These are phyloP conservation scores for Botrytis fabae DNA, from an alignment of 2,329 filamentous ascomycete species.

Conservation along the genomic window DNA sequence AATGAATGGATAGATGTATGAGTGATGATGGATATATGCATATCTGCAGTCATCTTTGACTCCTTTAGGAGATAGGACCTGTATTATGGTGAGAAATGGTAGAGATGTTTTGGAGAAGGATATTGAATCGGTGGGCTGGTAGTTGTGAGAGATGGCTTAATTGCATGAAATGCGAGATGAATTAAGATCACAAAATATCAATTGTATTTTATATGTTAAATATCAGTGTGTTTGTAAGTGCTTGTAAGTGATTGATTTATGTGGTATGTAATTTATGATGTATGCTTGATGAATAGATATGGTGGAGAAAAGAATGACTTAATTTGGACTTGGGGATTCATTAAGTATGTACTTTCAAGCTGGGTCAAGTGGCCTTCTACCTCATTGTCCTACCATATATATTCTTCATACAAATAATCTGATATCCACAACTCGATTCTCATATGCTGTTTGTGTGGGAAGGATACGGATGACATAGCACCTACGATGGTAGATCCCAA, in stretches of 20 bases:
- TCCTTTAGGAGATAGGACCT: not conserved
- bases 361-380: not conserved
- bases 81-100: no score
- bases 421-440: not conserved
- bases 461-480: no score
- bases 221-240: not conserved
- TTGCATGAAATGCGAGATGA: not conserved
- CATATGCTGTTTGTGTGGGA: not conserved
- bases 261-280: not conserved
- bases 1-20: not conserved
- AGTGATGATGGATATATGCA: not conserved
- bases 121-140: not conserved
- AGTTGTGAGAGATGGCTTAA: not conserved
- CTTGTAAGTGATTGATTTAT: not conserved
- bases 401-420: not conserved
- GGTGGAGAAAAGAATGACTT: not conserved
- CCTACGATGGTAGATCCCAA: no score
- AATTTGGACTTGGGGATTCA: not conserved
- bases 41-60: no score
- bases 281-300: not conserved
- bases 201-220: not conserved
- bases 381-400: not conserved
- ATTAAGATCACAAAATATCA: constrained; percentile 1
- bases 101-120: not conserved
- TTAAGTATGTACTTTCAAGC: not conserved